Evolutionary conservation across 768 basidiomycete species (phyloP), one percentile per base, ranked within the genome.

Genomic region (Mycena indigotica): DNA sequence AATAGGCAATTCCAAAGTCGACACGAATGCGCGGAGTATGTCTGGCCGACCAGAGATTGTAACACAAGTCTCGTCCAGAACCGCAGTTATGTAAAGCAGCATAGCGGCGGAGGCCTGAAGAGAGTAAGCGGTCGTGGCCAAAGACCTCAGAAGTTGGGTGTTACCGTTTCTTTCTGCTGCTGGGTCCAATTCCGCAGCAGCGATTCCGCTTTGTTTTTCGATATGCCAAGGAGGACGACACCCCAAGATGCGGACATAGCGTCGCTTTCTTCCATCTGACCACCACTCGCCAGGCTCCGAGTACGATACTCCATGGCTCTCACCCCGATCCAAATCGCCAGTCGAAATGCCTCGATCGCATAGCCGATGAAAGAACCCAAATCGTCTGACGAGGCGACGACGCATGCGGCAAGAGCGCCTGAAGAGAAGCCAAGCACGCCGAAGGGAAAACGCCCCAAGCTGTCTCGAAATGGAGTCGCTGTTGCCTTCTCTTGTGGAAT

Each of bases 11-110:
- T 76, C 72, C 39, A 83, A 61, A 5, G 64, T 71, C 16, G 62
- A 61, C 5, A 75, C 70, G 65, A 87, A 85, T 24, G 66, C 65
- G 5, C 70, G 65, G 28, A 88, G 69, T 45, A 77, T 52, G 57
- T 83, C 78, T 2, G 85, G 85, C 49, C 72, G 77, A 23, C 85
- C 87, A 2, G 86, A 87, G 49, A 86, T 70, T 12, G 85, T 85
- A 53, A 84, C 70, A 53, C 75, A 79, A 12, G 62, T 69, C 52
- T 76, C 72, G 56, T 79, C 78, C 49, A 82, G 72, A 56, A 84
- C 71, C 8, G 83, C 81, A 1, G 84, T 85, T 44, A 86, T 69
- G 64, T 69, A 75, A 65, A 86, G 68, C 16, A 66, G 41, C 21
- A 32, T 28, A 6, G 32, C 25, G 10, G 17, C n/a, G 23, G 52